These are phyloP conservation scores for Buxus sempervirens DNA, from an alignment of 164 flowering plant genomes.

Conservation along the genomic window DNA sequence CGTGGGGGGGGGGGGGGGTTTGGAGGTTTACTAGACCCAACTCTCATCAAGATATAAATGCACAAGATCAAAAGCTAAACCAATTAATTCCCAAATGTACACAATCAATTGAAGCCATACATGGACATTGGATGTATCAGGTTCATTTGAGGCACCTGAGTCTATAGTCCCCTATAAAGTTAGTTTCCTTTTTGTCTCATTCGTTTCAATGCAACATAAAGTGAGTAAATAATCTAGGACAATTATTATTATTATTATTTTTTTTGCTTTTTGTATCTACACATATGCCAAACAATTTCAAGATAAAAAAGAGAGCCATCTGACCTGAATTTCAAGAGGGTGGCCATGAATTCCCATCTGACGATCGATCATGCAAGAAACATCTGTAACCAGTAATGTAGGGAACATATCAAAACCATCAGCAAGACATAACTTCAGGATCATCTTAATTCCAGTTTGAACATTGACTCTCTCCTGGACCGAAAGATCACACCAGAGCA, in stretches of 20 bases:
- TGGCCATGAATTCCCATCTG: constrained; percentile 92
- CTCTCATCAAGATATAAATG: too few species aligned
- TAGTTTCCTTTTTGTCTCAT: too few species aligned
- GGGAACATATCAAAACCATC: constrained; percentile 94
- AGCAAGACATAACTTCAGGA: constrained; percentile 71
- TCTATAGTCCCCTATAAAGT: too few species aligned
- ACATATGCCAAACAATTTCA: neutral
- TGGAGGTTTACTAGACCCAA: too few species aligned
- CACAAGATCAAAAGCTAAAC: too few species aligned
- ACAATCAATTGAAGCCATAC: too few species aligned
- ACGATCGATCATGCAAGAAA: constrained; percentile 89
- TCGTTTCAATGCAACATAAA: neutral
- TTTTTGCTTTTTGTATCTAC: too few species aligned
- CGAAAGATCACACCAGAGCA: constrained; percentile 67
- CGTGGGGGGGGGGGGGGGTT: too few species aligned
- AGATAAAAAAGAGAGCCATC: neutral
- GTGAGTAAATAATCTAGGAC: neutral
- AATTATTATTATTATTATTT: too few species aligned
- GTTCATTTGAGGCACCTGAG: too few species aligned
- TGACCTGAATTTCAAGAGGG: constrained; percentile 81
- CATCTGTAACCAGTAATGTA: constrained; percentile 74
- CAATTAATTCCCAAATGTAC: too few species aligned
- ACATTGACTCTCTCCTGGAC: constrained; percentile 77
- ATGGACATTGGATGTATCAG: too few species aligned
- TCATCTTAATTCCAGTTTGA: constrained; percentile 84